Percentiles rank a stretch among this genome's conserved stretches.
These are phyloP conservation scores for Trichoderma polysporum DNA, from an alignment of 2,329 filamentous ascomycete genomes.

Conservation along the genomic window DNA sequence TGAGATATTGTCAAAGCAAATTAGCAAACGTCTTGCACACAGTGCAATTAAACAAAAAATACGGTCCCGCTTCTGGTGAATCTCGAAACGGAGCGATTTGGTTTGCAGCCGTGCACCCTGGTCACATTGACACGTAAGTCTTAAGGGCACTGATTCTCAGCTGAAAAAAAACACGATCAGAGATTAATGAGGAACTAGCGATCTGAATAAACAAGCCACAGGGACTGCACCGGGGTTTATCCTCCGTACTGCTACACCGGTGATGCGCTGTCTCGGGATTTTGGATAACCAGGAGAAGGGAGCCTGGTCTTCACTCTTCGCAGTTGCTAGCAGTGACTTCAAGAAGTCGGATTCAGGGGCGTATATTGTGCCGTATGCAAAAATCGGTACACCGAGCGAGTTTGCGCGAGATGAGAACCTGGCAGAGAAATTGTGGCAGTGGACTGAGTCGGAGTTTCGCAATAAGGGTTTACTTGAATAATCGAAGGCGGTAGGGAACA, in stretches of 20 bases:
- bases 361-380: constrained; percentile 28
- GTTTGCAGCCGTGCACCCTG: constrained; percentile 21
- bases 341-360: constrained; percentile 23
- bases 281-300: constrained; percentile 25
- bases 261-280: constrained; percentile 26
- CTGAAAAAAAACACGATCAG: neutral
- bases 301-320: constrained; percentile 28
- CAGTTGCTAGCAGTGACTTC: constrained; percentile 26
- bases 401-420: constrained; percentile 22
- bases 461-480: constrained; percentile 18
- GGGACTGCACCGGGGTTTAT: constrained; percentile 19
- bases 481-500: too few relatives aligned
- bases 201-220: constrained; percentile 25
- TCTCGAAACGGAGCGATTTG: neutral
- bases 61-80: constrained; percentile 28
- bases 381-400: constrained; percentile 26
- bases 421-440: constrained; percentile 23
- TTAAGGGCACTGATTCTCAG: neutral
- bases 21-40: constrained; percentile 48
- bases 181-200: neutral
- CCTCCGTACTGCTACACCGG: constrained; percentile 20
- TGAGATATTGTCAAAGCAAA: constrained; percentile 48
- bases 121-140: constrained; percentile 22
- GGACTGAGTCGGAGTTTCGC: constrained; percentile 21
- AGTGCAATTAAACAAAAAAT: constrained; percentile 38